Evolutionary conservation across 2,329 filamentous ascomycete species (phyloP), one percentile per base, ranked within the genome.

Genomic region (Drechslerella dactyloides): DNA sequence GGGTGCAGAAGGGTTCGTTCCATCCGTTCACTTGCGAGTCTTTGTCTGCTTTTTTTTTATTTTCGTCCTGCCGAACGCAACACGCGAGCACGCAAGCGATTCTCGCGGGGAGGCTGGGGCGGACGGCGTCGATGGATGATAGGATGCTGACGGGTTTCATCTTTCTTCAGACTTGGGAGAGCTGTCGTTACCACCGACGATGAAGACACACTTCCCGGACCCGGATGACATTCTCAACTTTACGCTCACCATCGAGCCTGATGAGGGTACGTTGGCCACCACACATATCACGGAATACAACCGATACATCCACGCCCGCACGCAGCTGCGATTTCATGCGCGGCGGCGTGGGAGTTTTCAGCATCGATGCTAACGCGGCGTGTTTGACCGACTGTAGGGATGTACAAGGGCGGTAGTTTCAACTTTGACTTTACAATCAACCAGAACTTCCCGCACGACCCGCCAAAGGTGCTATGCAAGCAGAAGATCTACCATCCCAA

Each of bases 401-500:
- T 89, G 84, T 99, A 99, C 85, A 91, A 93, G 78, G 87, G 87
- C 76, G 93, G 93, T 65, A 83, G 84, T 69, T 99, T 97, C 82
- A 87, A 88, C 70, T 99, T 99, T 81, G 89, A 86, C 75, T 97
- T 99, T 81, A 86, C 86, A 74, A 96, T 99, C 82, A 92, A 91
- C 81, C 90, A 93, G 79, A 94, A 90, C 82, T 99, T 96, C 81
- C 94, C 94, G 0, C 94, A 97, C 82, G 93, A 97, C 80, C 93
- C 94, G 74, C 94, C 94, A 19, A 97, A 97, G 82, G 94, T 99
- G 76, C 94, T 90, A 78, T 97, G 94, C 82, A 90, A 88, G 76
- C 91, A 99, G 82, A 97, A 96, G 84, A 97, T 99, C 77, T 99
- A 99, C 82, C 94, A 99, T 80, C 94, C 94, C 4, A 99, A 99